A percentile compares a stretch with the other conserved stretches of the same genome.
These are phyloP conservation scores for Luffa aegyptiaca DNA, from an alignment of 306 rosid genomes.

Conservation along the genomic window DNA sequence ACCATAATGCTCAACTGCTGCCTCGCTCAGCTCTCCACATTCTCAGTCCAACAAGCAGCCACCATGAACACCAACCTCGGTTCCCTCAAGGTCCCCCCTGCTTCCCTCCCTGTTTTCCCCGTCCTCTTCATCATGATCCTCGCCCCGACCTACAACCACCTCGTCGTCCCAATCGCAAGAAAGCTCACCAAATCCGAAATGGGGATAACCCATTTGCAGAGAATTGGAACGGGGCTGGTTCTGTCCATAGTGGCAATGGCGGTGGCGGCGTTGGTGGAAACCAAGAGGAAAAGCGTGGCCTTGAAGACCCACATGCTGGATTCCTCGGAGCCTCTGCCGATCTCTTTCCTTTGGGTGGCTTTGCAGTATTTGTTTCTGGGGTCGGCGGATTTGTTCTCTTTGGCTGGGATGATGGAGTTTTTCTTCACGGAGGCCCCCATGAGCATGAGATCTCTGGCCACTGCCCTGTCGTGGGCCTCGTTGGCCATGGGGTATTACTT, in stretches of 20 bases:
- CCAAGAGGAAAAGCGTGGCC: conserved; percentile 50
- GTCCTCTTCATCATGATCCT: conserved; percentile 69
- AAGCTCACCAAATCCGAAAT: conserved; percentile 47
- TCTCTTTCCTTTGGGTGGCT: conserved; percentile 66
- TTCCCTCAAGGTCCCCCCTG: conserved; percentile 69
- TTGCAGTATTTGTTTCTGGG: conserved; percentile 67
- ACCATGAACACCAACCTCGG: conserved; percentile 70
- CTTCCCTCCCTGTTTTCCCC: conserved; percentile 71
- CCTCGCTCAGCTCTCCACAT: conserved; percentile 83
- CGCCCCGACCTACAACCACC: conserved; percentile 57
- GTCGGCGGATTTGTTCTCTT: conserved; percentile 70
- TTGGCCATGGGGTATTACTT: conserved; percentile 71
- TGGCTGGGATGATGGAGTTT: conserved; percentile 82
- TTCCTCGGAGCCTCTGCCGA: conserved; percentile 44
- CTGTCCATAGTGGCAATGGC: conserved; percentile 72
- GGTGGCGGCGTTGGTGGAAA: conserved; percentile 71
- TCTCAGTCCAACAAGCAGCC: conserved; percentile 79
- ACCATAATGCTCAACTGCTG: conserved; percentile 77
- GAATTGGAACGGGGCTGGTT: conserved; percentile 65
- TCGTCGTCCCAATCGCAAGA: conserved; percentile 46
- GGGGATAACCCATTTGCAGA: conserved; percentile 55
- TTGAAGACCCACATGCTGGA: conserved; percentile 17
- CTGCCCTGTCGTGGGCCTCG: conserved; percentile 73
- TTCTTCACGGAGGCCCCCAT: conserved; percentile 78
- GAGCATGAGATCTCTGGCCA: conserved; percentile 72